Evolutionary conservation across 73 alveolate genomes (phyloP), one percentile per base, ranked within the genome.

Genomic region (Paramecium sexaurelia): DNA sequence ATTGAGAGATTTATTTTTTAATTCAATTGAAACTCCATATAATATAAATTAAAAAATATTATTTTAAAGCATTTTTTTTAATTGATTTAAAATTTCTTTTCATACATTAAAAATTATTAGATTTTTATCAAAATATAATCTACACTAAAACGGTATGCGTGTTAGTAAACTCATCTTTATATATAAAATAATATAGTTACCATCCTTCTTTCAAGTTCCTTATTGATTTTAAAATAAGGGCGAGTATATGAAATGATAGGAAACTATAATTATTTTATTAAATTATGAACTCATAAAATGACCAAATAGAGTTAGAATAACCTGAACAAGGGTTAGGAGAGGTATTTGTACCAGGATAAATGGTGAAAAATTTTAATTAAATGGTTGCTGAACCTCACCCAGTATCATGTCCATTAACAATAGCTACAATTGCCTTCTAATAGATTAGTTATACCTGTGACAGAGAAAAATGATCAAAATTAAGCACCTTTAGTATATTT

Each of bases 381-480:
- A 33, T 73, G 57, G 87, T 73, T 13, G n/a, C 35, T 73, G 67
- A 73, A 35, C 87, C 87, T 39, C 57, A 73, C 6, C 87, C 87
- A 15, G 87, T 73, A 73, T 27, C 6, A 7, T 3, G 2, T 6
- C 7, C 15, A 33, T 27, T 13, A 3, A 73, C 35, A 32, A 36
- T 73, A 73, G 67, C 39, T 73, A 27, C 66, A 39, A 32, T 73
- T 36, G 1, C 67, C 66, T 13, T 73, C 87, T 73, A 66, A 73
- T 36, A 33, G 87, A 13, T 73, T 66, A 4, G n/a, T 36, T 13
- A 73, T 33, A 37, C 56, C 55, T 33, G 24, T 26, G 9, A 13
- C 27, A 36, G 87, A 73, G 9, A 73, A 33, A n/a, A 33, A 73
- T 8, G 37, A 15, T 10, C 87, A 33, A n/a, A 27, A 73, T 39